Percentiles rank a stretch among this genome's conserved stretches.
Evolutionary conservation across 2,329 filamentous ascomycete genomes (phyloP).

Genomic region (Cryoendolithus antarcticus): DNA sequence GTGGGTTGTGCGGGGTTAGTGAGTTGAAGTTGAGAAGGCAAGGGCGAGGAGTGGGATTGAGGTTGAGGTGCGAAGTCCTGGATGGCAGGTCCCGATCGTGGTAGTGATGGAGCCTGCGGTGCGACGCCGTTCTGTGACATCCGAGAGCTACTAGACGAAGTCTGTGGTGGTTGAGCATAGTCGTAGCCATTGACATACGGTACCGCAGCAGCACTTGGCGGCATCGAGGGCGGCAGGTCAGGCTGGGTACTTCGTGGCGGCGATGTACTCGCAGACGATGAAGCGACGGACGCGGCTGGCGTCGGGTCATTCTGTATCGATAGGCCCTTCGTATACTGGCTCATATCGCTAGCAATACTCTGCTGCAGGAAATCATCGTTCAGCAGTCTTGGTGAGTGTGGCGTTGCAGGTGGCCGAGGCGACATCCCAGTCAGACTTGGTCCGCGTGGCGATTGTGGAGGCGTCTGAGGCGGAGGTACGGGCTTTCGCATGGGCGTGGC

Average conservation of each 20-base stretch:
- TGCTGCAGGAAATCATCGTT: conserved; percentile 38
- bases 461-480: conserved; percentile 20
- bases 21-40: too few species aligned
- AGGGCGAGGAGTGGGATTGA: too few species aligned
- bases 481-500: conserved; percentile 33
- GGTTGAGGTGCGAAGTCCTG: too few species aligned
- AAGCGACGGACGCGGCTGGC: conserved; percentile 8
- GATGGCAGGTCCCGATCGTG: too few species aligned
- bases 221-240: conserved; percentile 62
- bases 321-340: conserved; percentile 25
- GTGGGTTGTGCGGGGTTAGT: not conserved
- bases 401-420: conserved; percentile 20
- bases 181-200: too few species aligned
- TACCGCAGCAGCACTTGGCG: conserved; percentile 62
- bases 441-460: conserved; percentile 17
- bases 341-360: conserved; percentile 33
- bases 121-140: too few species aligned
- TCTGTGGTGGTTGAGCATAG: too few species aligned
- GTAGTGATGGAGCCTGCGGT: too few species aligned
- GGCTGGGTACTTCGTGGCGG: too few species aligned
- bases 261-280: too few species aligned
- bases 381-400: conserved; percentile 18
- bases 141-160: too few species aligned
- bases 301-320: conserved; percentile 19
- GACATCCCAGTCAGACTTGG: conserved; percentile 19